These are phyloP conservation scores for Gentiana dahurica DNA, from an alignment of 257 asterid genomes.

Conservation along the genomic window DNA sequence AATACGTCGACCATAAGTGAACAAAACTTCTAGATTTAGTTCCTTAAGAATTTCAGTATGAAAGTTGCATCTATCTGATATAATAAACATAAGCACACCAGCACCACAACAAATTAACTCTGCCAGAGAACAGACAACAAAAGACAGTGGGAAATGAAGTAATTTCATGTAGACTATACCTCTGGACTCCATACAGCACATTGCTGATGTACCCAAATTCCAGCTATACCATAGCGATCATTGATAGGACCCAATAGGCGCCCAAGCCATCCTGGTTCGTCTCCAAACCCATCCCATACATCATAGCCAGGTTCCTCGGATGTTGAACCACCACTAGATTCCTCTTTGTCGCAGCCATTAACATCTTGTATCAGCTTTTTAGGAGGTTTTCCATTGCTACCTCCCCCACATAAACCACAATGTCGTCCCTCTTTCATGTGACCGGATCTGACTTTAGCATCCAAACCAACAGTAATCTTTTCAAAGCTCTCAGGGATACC, in stretches of 20 bases:
- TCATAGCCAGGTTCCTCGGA: conserved; percentile 89
- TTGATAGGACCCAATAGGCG: conserved; percentile 93
- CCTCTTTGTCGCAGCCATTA: conserved; percentile 71
- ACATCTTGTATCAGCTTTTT: conserved; percentile 55
- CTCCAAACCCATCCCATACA: conserved; percentile 94
- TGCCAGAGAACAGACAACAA: background rate
- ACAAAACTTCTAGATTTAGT: background rate
- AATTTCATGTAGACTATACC: conserved; percentile 33
- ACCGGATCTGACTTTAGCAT: conserved; percentile 29
- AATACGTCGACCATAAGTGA: too few relatives aligned
- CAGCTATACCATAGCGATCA: conserved; percentile 93
- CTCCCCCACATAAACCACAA: conserved; percentile 96
- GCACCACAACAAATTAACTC: background rate
- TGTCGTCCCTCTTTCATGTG: conserved; percentile 70
- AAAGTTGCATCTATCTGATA: too few relatives aligned
- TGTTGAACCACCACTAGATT: conserved; percentile 72
- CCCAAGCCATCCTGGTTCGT: conserved; percentile 94
- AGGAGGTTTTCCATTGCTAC: conserved; percentile 91
- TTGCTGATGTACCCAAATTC: conserved; percentile 98
- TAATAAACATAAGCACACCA: background rate
- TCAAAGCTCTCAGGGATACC: conserved; percentile 21
- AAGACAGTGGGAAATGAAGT: conserved; percentile 3
- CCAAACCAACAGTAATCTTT: conserved; percentile 17
- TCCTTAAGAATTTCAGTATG: too few relatives aligned
- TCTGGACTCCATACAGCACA: conserved; percentile 99